Evolutionary conservation across 805 yeast genomes (phyloP), one percentile per base, ranked within the genome.

Genomic region (Nakazawaea laoshanensis): DNA sequence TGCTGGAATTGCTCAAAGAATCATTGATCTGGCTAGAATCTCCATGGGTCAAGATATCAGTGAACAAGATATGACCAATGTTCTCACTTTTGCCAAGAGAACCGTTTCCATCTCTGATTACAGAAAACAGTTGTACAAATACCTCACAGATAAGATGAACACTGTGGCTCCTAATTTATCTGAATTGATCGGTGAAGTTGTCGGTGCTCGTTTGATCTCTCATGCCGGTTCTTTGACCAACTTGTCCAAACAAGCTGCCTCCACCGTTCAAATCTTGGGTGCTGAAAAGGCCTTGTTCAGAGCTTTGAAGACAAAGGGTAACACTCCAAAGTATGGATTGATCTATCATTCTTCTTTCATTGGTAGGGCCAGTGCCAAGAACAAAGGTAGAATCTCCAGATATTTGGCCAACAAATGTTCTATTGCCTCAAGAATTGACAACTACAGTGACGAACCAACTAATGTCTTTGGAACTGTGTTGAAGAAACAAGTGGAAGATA

Each of bases 11-110:
- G 95, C 96, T 42, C 87, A 87, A 67, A 77, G 79, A 60, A 76
- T 89, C 47, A 82, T 89, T 49, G 95, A 86, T 58, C 88, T 94
- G 48, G 95, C 97, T 42, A 79, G 84, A 68, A 87, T 89, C 50
- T 87, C 96, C 29, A 92, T 92, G 98, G 98, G 98, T 61, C 97
- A 89, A 67, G 98, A 92, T 62, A 75, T 92, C 47, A 80, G 95
- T 44, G 95, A 84, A 60, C 78, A 80, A 56, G 98, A 92, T 61
- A 85, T 92, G 92, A 76, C 74, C 44, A 88, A 88, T 57, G 88
- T 92, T 39, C 61, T 80, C 44, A 75, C 89, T 22, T 92, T 92
- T 59, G 98, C 98, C 39, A 74, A 83, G 59, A 81, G 96, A 66
- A 95, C 88, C 24, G 95, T 84, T 32, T 81, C 87, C 38, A 74